Base-by-base conservation (phyloP, 495 filamentous ascomycete genomes). In the Amniculicola lignicola region DNA sequence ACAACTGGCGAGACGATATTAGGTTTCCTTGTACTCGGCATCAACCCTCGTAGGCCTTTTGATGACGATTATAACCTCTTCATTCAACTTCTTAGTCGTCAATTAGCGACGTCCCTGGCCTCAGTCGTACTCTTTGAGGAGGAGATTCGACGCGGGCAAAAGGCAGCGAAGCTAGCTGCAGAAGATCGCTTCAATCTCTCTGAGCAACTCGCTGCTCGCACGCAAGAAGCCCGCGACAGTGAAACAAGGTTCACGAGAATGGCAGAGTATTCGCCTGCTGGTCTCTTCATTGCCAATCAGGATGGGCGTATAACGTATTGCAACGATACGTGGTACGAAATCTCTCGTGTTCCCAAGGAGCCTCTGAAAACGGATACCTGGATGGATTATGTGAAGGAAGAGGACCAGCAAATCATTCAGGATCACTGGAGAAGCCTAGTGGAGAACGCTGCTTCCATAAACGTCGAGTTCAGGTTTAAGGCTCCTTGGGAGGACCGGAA, bases 171-270 rank as follows among this genome's bases (percentile, higher is more conserved):
- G 19, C 70, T 86, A 31, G 85, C 85, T 11, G 81, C 81, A 7
- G 69, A 81, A 31, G 82, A 88, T 67, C 76, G 81, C 2, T 79
- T 85, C 42, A 77, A 85, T 57, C 75, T 89, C 4, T 83, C 81
- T 2, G 75, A 86, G 60, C 79, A 87, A 63, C 73, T 89, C 3
- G 80, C 82, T 43, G 72, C 79, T 9, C 74, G 81, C 41, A 87
- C 85, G 1, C 79, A 84, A 64, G 81, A 87, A 67, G 84, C 83
- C 2, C 74, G 79, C 18, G 83, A 87, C 62, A 83, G 77, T 56
- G 85, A 88, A 65, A 80, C 81, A n/a, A 81, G 79, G 47, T 88
- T 88, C 64, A 86, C 83, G 2, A 72, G 82, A 23, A 87, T 88
- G 83, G 82, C 84, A 6, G 85, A 87, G 65, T 85, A 86, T 55